Evolutionary conservation across 2,329 filamentous ascomycete genomes (phyloP), one percentile per base, ranked within the genome.

Genomic region (Tolypocladium paradoxum): DNA sequence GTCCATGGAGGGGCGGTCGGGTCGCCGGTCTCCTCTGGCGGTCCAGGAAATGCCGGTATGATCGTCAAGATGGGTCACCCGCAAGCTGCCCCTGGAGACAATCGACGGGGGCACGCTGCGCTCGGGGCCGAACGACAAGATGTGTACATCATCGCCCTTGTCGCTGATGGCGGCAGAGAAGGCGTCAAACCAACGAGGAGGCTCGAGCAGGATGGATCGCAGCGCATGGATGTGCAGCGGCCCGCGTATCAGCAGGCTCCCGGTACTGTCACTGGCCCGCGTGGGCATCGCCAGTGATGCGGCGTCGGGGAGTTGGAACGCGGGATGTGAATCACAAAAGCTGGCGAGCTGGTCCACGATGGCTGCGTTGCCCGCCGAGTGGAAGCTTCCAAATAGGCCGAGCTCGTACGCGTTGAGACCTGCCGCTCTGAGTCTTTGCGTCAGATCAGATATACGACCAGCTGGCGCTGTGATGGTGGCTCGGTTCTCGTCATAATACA

Each of bases 51-150:
- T 4, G 12, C 7, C 6, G 18, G 29, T 24, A 6, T 31, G n/a
- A 14, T 50, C 40, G n/a, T n/a, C 40, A 9, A 52, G 22, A 47
- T 70, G 48, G 8, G 56, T 53, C 14, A 58, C 20, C 36, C 45
- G 57, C 12, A 55, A 27, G n/a, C 60, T 60, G 7, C 65, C 53
- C 27, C 57, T 59, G 8, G 62, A 61, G 43, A 63, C 50, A 27
- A 67, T 33, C 27, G 66, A 59, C 4, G 66, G 64, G 29, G 71
- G 70, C 4, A 73, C 52, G 51, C 61, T 63, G 24, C 66, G 62
- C 46, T 73, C 70, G 1, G 61, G 59, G 2, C 71, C 72, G 56
- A 74, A 72, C 8, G 60, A 60, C 24, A 71, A 53, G 29, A 70
- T 46, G 2, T 35, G 49, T 12, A 56, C 37, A 9, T 60, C 48